Conservation (phyloP, 768 basidiomycete species). For the Lanmaoa pseudosensibilis region DNA sequence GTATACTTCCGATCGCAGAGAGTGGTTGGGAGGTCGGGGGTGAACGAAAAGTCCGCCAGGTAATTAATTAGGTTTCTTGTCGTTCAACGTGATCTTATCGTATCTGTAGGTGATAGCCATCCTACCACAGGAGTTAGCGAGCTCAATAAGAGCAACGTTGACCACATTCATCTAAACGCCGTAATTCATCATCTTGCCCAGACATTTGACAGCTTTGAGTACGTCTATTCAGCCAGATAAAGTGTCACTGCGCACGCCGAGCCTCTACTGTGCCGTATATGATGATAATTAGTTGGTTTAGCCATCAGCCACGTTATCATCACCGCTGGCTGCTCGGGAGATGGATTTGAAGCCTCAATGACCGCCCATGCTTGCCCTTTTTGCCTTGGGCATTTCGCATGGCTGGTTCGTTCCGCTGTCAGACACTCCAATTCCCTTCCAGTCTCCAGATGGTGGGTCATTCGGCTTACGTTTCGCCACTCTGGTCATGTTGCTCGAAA, state of each 20-base stretch:
- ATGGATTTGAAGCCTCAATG: constrained; percentile 58
- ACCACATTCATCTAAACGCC: constrained; percentile 8
- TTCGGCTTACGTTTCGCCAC: constrained; percentile 10
- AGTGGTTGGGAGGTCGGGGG: constrained; percentile 90
- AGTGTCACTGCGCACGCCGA: constrained; percentile 18
- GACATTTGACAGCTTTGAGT: constrained; percentile 1
- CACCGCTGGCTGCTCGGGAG: constrained; percentile 37
- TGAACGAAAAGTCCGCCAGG: constrained; percentile 60
- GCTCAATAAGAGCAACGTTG: constrained; percentile 18
- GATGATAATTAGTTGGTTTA: constrained; percentile 38
- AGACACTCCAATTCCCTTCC: constrained; percentile 26
- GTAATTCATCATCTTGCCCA: constrained; percentile 11
- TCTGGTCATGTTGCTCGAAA: neutral
- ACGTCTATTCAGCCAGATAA: constrained; percentile 3
- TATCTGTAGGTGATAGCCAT: constrained; percentile 22
- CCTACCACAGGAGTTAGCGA: constrained; percentile 28
- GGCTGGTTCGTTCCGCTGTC: constrained; percentile 75
- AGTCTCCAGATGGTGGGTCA: neutral
- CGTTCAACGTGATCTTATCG: constrained; percentile 5
- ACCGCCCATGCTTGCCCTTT: constrained; percentile 38
- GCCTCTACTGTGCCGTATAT: constrained; percentile 18
- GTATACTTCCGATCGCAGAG: constrained; percentile 65
- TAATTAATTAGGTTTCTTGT: constrained; percentile 32
- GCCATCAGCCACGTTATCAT: constrained; percentile 38
- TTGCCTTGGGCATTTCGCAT: constrained; percentile 6